Percentiles rank a stretch among this genome's conserved stretches.
phyloP scores from a whole-genome alignment of 805 yeast species.

The Citeromyces nyonsensis region DNA sequence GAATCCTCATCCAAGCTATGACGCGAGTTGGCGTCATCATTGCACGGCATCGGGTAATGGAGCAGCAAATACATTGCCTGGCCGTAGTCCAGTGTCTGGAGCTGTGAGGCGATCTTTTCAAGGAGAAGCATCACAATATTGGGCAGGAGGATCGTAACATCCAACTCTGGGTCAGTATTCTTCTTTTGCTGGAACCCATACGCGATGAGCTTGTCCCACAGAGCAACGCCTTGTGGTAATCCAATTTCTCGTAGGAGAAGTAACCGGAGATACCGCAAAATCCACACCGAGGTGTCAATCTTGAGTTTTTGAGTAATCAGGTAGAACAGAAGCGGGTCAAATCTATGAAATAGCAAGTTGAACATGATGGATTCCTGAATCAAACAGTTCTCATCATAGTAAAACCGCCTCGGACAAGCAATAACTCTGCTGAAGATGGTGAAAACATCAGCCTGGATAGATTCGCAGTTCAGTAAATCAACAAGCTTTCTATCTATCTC shows the following conservation, averaged over 20 bases:
- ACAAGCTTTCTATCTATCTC: slow-evolving; percentile 12
- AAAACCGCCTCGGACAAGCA: slow-evolving; percentile 17
- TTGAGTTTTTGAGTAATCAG: slow-evolving; percentile 25
- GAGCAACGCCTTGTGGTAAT: slow-evolving; percentile 13
- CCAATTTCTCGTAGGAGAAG: slow-evolving; percentile 32
- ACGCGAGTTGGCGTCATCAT: no score
- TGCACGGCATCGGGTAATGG: slow-evolving; percentile 24
- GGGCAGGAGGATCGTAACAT: slow-evolving; percentile 19
- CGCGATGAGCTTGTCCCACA: slow-evolving; percentile 34
- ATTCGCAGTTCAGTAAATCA: slow-evolving; percentile 20
- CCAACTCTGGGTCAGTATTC: slow-evolving; percentile 4
- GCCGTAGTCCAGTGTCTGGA: slow-evolving; percentile 32
- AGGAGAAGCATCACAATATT: slow-evolving; percentile 25
- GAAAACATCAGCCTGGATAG: slow-evolving; percentile 24
- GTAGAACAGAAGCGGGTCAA: slow-evolving; percentile 32
- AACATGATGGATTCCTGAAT: slow-evolving; percentile 30
- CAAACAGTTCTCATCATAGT: slow-evolving; percentile 21
- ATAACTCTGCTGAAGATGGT: slow-evolving; percentile 24
- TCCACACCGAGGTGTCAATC: slow-evolving; percentile 37
- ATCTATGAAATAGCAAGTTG: slow-evolving; percentile 28
- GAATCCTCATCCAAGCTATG: no score
- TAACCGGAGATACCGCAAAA: slow-evolving; percentile 32
- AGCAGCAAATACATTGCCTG: slow-evolving; percentile 30
- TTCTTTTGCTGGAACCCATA: slow-evolving; percentile 8
- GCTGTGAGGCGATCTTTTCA: slow-evolving; percentile 23